Evolutionary conservation across 179 eudicot species (phyloP).

Genomic region (Silene coronaria): DNA sequence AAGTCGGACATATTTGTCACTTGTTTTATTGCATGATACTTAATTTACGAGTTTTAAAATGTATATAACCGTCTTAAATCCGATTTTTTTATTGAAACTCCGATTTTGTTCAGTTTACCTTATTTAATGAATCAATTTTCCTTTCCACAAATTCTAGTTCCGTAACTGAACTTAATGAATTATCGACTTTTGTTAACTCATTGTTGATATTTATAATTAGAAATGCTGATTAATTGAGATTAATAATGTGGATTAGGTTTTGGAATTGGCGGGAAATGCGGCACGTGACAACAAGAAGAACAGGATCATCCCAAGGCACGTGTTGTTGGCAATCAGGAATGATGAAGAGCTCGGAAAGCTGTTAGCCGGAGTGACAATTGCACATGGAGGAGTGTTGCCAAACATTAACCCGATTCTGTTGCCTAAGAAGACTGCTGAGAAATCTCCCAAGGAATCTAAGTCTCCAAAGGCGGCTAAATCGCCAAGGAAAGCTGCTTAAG

Average conservation of each 20-base stretch:
- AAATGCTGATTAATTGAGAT: not conserved
- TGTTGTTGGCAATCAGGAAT: constrained; percentile 24
- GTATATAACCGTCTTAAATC: no score
- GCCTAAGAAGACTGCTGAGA: constrained; percentile 20
- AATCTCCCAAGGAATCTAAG: constrained; percentile 17
- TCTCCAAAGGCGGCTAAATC: not conserved
- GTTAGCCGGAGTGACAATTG: constrained; percentile 25
- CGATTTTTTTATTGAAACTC: no score
- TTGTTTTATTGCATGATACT: no score
- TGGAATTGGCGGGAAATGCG: constrained; percentile 29
- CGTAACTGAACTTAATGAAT: no score
- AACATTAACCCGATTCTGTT: constrained; percentile 16
- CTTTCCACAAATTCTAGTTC: no score
- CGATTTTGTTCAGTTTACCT: no score
- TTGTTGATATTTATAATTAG: no score
- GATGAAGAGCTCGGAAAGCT: constrained; percentile 28
- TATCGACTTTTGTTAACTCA: no score
- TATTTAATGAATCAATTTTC: no score
- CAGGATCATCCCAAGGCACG: constrained; percentile 27
- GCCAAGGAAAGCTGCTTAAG: no score
- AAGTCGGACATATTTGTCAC: no score
- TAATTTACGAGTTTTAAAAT: no score
- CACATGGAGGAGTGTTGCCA: constrained; percentile 22
- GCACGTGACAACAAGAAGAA: constrained; percentile 32
- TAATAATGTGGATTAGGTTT: constrained; percentile 1